Evolutionary conservation across 441 rosid species (phyloP).

Genomic region (Aquilaria agallochum): DNA sequence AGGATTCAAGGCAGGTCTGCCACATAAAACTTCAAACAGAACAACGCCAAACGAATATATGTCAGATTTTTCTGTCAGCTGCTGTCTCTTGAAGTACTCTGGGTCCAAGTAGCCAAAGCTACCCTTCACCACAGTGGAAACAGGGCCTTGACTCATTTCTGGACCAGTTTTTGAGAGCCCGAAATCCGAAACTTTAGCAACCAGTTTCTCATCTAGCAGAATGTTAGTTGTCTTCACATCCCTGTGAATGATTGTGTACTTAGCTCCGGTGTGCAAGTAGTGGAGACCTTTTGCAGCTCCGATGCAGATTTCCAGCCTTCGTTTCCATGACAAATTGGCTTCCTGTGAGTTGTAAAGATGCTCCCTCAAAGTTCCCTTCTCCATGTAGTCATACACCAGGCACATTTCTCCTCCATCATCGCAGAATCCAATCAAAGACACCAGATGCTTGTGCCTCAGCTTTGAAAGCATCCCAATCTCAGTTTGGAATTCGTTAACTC

Average conservation of each 20-base stretch:
- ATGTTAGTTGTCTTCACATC: conserved; percentile 86
- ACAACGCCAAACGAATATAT: conserved; percentile 80
- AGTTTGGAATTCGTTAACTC: conserved; percentile 61
- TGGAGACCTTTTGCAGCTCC: conserved; percentile 79
- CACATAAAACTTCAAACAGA: conserved; percentile 58
- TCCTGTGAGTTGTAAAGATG: conserved; percentile 54
- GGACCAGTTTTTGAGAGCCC: conserved; percentile 78
- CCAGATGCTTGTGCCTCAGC: conserved; percentile 74
- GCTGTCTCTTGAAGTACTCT: conserved; percentile 67
- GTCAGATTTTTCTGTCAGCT: conserved; percentile 68
- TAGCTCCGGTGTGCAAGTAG: conserved; percentile 75
- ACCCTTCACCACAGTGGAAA: conserved; percentile 70
- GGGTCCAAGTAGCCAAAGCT: conserved; percentile 80
- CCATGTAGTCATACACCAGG: conserved; percentile 75
- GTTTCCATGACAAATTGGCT: conserved; percentile 49
- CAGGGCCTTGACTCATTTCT: conserved; percentile 53
- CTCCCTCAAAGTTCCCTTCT: conserved; percentile 60
- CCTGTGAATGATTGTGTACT: conserved; percentile 76
- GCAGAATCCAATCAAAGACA: conserved; percentile 70
- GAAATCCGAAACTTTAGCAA: conserved; percentile 79
- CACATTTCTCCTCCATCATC: conserved; percentile 75
- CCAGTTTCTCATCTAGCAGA: conserved; percentile 62
- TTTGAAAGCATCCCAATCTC: conserved; percentile 78
- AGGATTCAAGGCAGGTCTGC: conserved; percentile 59
- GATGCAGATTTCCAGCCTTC: conserved; percentile 58